Conservation (phyloP, 2,329 filamentous ascomycete species). For the Colletotrichum limetticola region DNA sequence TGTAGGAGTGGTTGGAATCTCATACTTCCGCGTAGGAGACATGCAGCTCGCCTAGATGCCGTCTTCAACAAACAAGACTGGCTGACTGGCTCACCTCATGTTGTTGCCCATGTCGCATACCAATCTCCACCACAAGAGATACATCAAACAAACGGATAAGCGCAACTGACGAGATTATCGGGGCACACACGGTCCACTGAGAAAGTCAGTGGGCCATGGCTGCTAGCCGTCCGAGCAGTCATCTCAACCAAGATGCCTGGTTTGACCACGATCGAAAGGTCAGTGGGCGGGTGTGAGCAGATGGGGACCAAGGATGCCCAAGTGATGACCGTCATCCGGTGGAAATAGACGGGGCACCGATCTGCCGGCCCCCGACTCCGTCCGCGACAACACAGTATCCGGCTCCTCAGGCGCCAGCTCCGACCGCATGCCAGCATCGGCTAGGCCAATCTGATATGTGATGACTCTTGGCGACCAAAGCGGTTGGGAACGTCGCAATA, state of each 20-base stretch:
- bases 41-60: background rate
- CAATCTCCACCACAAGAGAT: background rate
- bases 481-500: background rate
- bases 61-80: background rate
- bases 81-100: background rate
- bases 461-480: background rate
- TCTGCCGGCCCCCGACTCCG: background rate
- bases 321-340: background rate
- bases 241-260: background rate
- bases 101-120: background rate
- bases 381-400: background rate
- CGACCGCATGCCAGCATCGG: background rate
- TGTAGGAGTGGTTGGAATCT: background rate
- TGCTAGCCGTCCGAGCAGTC: background rate
- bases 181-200: background rate
- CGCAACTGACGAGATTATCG: too few species aligned
- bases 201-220: background rate
- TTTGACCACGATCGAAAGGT: background rate
- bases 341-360: background rate
- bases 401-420: background rate
- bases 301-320: background rate
- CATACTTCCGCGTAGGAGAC: background rate
- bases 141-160: background rate
- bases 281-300: background rate
- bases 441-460: background rate